Evolutionary conservation across 1,284 basidiomycete genomes (phyloP), one percentile per base, ranked within the genome.

Genomic region (Sporisorium sorghi): DNA sequence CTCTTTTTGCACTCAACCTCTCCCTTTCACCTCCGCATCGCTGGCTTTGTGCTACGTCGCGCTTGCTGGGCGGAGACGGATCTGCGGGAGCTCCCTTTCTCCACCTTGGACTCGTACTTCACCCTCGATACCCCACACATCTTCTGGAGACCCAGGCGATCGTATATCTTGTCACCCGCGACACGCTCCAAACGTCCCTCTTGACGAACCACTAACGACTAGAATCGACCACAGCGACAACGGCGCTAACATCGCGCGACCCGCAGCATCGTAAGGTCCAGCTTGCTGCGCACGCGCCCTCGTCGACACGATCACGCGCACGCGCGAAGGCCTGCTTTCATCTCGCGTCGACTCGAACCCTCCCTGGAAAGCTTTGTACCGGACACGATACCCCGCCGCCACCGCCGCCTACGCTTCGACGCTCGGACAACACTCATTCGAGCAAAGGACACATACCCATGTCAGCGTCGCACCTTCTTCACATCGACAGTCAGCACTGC

Each of bases 391-490:
- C 46, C 46, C 46, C 6, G 23, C 43, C 24, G 14, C 1, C 8
- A 4, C 14, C 44, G 46, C 46, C 28, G n/a, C 0, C 7, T 14
- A 28, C 46, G 46, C n/a, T 24, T 21, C 44, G 6, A 12, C 44
- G 3, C 37, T 19, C 46, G 28, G 5, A 9, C 28, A 9, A 4
- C 12, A 17, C 21, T 35, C 19, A 39, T 26, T 35, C 19, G 14
- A 24, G 14, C 40, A 17, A n/a, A 35, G 35, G 3, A 42, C 30
- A 30, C 50, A n/a, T 39, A 32, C 48, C 17, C 54, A 64, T 64
- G 61, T 32, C 23, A 46, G 28, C 48, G 17, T 42, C 21, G 42
- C 37, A 21, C 12, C 26, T 17, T 23, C 61, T 48, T 40, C 15
- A 19, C 42, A 35, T 58, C 21, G 28, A 43, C 19, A 28, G 14